A percentile compares a stretch with the other conserved stretches of the same genome.
phyloP scores from a whole-genome alignment of 371 early-diverging fungal species.

The Apophysomyces elegans region DNA sequence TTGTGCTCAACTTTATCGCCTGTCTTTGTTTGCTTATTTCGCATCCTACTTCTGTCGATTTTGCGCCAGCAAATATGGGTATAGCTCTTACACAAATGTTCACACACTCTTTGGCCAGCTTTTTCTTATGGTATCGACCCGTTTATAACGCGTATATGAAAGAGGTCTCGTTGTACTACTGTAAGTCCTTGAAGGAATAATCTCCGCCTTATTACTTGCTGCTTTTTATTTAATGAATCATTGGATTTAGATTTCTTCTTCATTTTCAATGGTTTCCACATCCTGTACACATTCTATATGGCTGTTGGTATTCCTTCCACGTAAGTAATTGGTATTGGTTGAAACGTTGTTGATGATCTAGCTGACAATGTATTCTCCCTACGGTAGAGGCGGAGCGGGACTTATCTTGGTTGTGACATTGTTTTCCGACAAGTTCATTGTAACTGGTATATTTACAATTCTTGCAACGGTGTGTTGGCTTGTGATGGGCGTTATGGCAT shows the following conservation, averaged over 20 bases:
- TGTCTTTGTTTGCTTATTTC: conserved; percentile 75
- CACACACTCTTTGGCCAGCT: conserved; percentile 76
- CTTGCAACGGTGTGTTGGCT: conserved; percentile 77
- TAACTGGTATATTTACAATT: conserved; percentile 71
- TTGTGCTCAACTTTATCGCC: conserved; percentile 79
- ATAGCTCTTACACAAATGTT: conserved; percentile 79
- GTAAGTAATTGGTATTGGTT: conserved; percentile 34
- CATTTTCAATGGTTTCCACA: conserved; percentile 86
- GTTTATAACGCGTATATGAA: conserved; percentile 90
- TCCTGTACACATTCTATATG: conserved; percentile 84
- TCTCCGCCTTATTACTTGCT: not conserved
- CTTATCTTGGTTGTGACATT: conserved; percentile 78
- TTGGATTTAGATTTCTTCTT: conserved; percentile 69
- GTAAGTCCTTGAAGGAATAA: conserved; percentile 44
- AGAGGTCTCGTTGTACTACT: conserved; percentile 85
- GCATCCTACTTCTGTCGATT: conserved; percentile 66
- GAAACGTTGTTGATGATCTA: not conserved
- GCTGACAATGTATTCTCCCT: not conserved
- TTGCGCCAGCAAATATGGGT: conserved; percentile 78
- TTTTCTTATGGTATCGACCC: conserved; percentile 90
- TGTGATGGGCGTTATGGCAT: conserved; percentile 53
- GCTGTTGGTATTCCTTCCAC: conserved; percentile 80
- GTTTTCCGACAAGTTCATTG: conserved; percentile 68
- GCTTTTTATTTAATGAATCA: not conserved
- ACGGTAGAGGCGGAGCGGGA: conserved; percentile 78